phyloP scores from a whole-genome alignment of 1,284 basidiomycete genomes.

The Boletus semigastroideus region DNA sequence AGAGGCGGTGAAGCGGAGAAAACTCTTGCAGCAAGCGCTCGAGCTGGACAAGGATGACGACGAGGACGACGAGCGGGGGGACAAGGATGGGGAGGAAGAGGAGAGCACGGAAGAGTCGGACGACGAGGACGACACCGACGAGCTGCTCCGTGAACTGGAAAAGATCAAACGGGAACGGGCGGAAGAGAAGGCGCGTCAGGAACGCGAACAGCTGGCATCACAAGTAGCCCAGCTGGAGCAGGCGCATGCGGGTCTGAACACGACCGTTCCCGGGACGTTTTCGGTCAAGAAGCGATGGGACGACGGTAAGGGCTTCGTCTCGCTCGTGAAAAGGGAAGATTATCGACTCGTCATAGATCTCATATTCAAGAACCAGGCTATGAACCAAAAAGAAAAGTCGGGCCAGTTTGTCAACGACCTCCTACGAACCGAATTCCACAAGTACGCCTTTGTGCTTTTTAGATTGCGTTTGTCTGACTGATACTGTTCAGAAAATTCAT shows the following conservation, averaged over 20 bases:
- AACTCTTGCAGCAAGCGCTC: slow-evolving; percentile 78
- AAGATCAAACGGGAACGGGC: slow-evolving; percentile 95
- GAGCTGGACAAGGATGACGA: slow-evolving; percentile 88
- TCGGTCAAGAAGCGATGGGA: slow-evolving; percentile 94
- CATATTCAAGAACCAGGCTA: slow-evolving; percentile 97
- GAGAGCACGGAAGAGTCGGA: slow-evolving; percentile 51
- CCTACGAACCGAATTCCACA: slow-evolving; percentile 89
- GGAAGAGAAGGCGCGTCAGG: slow-evolving; percentile 84
- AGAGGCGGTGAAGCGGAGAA: slow-evolving; percentile 72
- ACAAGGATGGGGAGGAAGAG: slow-evolving; percentile 35
- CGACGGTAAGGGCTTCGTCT: slow-evolving; percentile 59
- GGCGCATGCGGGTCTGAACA: slow-evolving; percentile 56
- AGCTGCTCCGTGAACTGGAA: slow-evolving; percentile 88
- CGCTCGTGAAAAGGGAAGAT: neutral
- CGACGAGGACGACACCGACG: slow-evolving; percentile 85
- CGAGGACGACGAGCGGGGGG: slow-evolving; percentile 54
- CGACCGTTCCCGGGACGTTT: slow-evolving; percentile 80
- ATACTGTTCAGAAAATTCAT: slow-evolving; percentile 24
- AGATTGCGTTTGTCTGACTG: slow-evolving; percentile 6
- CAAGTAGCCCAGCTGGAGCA: slow-evolving; percentile 76
- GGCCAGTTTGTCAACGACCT: slow-evolving; percentile 93
- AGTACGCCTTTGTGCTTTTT: slow-evolving; percentile 46
- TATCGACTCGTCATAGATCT: slow-evolving; percentile 54
- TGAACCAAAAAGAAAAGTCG: slow-evolving; percentile 60
- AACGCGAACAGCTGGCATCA: slow-evolving; percentile 70